phyloP scores from a whole-genome alignment of 139 green algal species.

The Microglena sp. region DNA sequence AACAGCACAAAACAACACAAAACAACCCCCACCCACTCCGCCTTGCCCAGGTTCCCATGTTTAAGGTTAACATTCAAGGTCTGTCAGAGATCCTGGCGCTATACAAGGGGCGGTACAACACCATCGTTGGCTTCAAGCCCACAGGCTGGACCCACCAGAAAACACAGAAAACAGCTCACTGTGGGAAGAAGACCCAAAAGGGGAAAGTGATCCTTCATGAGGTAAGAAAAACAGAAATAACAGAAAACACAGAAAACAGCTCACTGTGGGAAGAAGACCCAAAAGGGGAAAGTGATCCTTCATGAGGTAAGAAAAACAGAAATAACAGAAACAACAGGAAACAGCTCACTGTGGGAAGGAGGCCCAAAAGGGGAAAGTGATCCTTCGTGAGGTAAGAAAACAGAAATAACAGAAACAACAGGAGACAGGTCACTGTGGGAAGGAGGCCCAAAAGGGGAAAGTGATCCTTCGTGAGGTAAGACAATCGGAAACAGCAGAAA shows the following conservation, averaged over 20 bases:
- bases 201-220: slow-evolving; percentile 77
- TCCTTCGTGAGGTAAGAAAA: no score
- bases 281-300: neutral
- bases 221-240: slow-evolving; percentile 18
- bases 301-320: neutral
- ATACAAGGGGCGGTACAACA: slow-evolving; percentile 60
- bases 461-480: slow-evolving; percentile 73
- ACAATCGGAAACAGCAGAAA: neutral
- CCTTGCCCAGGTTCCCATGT: slow-evolving; percentile 47
- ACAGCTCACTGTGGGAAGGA: no score
- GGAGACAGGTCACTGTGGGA: slow-evolving; percentile 12
- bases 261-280: no score
- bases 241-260: neutral
- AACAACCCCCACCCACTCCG: no score
- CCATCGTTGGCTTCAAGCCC: slow-evolving; percentile 59
- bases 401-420: neutral
- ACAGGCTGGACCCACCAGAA: slow-evolving; percentile 64
- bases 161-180: neutral
- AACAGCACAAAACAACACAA: no score
- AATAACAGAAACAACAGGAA: neutral
- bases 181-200: slow-evolving; percentile 34
- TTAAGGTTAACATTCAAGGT: slow-evolving; percentile 58
- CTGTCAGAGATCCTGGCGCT: slow-evolving; percentile 57
- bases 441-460: slow-evolving; percentile 48
- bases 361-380: no score